Conservation (phyloP, 345 rosid species). For the Noccaea bulbosa region DNA sequence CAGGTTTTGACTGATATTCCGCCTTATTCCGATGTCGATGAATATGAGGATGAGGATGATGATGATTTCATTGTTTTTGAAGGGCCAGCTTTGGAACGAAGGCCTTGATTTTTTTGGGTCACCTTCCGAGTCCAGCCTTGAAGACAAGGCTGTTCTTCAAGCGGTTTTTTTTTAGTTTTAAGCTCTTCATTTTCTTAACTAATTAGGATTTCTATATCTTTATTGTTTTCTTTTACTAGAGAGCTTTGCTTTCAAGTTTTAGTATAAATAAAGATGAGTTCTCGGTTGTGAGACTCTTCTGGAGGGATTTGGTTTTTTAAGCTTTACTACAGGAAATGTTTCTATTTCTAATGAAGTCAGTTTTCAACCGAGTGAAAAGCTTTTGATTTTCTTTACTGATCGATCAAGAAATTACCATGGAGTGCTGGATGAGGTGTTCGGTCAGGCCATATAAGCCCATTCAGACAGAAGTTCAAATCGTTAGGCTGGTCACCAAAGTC, state of each 20-base stretch:
- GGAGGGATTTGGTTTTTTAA: background rate
- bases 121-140: slow-evolving; percentile 9
- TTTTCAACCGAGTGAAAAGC: slow-evolving; percentile 1
- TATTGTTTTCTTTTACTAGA: background rate
- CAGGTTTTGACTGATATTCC: slow-evolving; percentile 14
- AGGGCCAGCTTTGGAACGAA: slow-evolving; percentile 22
- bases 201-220: slow-evolving; percentile 4
- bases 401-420: slow-evolving; percentile 60
- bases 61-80: slow-evolving; percentile 30
- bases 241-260: background rate
- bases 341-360: background rate
- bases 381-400: slow-evolving; percentile 9
- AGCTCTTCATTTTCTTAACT: background rate
- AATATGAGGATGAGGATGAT: background rate
- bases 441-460: slow-evolving; percentile 95
- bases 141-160: slow-evolving; percentile 18
- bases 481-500: slow-evolving; percentile 95
- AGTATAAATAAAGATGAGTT: slow-evolving; percentile 22
- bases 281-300: slow-evolving; percentile 15
- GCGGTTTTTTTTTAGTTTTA: background rate
- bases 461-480: slow-evolving; percentile 92
- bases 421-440: slow-evolving; percentile 92
- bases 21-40: background rate
- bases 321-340: slow-evolving; percentile 7
- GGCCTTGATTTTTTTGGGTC: background rate